Conservation (phyloP, 2,329 filamentous ascomycete species). For the Corynespora cassiicola region DNA sequence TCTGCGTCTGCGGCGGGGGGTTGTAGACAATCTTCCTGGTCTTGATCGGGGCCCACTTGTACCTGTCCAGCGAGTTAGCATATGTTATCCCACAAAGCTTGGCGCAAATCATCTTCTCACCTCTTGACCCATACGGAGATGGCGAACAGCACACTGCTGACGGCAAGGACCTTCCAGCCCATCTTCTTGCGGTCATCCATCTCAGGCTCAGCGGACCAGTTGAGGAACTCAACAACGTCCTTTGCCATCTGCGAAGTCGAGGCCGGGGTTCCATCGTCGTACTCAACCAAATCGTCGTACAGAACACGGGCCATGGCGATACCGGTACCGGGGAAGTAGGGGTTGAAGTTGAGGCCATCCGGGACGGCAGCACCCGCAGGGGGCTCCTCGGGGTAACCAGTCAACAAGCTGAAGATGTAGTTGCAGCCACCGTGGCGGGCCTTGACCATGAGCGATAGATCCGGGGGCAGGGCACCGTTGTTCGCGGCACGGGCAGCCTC, state of each 20-base stretch:
- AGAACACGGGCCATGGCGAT: constrained; percentile 99
- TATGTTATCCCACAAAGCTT: no score
- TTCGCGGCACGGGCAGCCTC: constrained; percentile 97
- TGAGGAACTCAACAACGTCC: constrained; percentile 98
- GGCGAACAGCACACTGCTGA: constrained; percentile 79
- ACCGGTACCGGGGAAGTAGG: constrained; percentile 98
- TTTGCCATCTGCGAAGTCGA: constrained; percentile 99
- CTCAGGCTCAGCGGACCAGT: constrained; percentile 98
- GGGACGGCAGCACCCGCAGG: constrained; percentile 87
- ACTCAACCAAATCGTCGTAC: constrained; percentile 96
- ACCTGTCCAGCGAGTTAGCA: constrained; percentile 55
- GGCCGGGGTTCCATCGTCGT: constrained; percentile 94
- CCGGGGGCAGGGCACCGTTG: constrained; percentile 95
- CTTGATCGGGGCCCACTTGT: constrained; percentile 99
- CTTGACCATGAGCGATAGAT: constrained; percentile 98
- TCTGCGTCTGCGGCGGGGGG: constrained; percentile 61
- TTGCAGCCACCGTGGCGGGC: constrained; percentile 96
- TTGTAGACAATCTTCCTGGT: constrained; percentile 91
- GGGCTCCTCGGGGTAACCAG: constrained; percentile 95
- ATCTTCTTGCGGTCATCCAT: constrained; percentile 99
- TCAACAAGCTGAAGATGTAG: constrained; percentile 97
- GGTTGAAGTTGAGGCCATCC: constrained; percentile 98
- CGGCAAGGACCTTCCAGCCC: constrained; percentile 93
- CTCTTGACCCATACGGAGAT: constrained; percentile 97
- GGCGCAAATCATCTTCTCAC: constrained; percentile 41